These are phyloP conservation scores for Aspergillus glaucus DNA, from an alignment of 2,329 filamentous ascomycete species.

Conservation along the genomic window DNA sequence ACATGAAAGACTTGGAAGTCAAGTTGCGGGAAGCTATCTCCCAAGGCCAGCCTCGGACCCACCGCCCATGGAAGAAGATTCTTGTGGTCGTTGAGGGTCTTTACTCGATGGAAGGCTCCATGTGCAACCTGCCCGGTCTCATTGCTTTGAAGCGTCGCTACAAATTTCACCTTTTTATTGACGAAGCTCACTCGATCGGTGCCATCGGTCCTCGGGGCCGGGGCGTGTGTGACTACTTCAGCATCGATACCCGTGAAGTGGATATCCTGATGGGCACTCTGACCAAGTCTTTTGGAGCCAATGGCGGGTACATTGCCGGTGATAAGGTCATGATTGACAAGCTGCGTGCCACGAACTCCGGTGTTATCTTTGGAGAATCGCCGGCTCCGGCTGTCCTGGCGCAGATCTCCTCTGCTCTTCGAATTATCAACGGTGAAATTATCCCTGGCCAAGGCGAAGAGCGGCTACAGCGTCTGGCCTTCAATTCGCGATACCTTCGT, in stretches of 20 bases:
- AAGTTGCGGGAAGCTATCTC: conserved; percentile 87
- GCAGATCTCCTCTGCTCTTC: conserved; percentile 81
- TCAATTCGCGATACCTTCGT: conserved; percentile 97
- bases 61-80: conserved; percentile 99
- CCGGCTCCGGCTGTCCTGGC: conserved; percentile 81
- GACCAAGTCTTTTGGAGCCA: conserved; percentile 97
- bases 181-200: conserved; percentile 94
- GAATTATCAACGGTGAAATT: conserved; percentile 83
- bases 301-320: conserved; percentile 89
- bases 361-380: conserved; percentile 78
- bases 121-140: conserved; percentile 93
- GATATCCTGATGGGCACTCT: conserved; percentile 98
- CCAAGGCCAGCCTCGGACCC: conserved; percentile 94
- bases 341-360: conserved; percentile 77
- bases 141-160: conserved; percentile 86
- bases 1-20: conserved; percentile 80
- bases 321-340: conserved; percentile 91
- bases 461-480: conserved; percentile 88
- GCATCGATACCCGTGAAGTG: conserved; percentile 76
- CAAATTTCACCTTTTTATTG: conserved; percentile 93
- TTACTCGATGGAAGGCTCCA: conserved; percentile 99
- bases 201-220: conserved; percentile 82
- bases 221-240: conserved; percentile 96
- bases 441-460: conserved; percentile 90
- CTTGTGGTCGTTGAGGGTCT: conserved; percentile 91